Percentiles rank a stretch among this genome's conserved stretches.
These are phyloP conservation scores for Daldinia childiae DNA, from an alignment of 495 filamentous ascomycete genomes.

Conservation along the genomic window DNA sequence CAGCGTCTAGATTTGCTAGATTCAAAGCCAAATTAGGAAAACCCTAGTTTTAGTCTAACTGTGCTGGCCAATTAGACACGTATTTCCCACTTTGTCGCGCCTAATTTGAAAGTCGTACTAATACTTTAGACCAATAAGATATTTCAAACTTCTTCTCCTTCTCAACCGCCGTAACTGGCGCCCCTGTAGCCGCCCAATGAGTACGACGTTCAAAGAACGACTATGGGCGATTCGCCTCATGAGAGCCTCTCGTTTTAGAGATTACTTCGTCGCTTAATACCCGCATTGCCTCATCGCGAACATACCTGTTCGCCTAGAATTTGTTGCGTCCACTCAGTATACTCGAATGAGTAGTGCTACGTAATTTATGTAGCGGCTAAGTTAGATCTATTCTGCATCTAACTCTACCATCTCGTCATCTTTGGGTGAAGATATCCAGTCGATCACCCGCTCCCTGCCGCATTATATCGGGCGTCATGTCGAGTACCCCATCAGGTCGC, in stretches of 20 bases:
- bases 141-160: constrained; percentile 7
- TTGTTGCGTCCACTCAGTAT: constrained; percentile 18
- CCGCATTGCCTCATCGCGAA: constrained; percentile 37
- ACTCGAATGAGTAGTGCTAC: constrained; percentile 1
- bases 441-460: constrained; percentile 27
- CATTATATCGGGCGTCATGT: constrained; percentile 28
- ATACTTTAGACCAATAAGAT: constrained; percentile 30
- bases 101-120: constrained; percentile 37
- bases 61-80: constrained; percentile 36
- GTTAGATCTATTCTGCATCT: constrained; percentile 28
- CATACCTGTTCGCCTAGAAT: neutral
- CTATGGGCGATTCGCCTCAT: constrained; percentile 43
- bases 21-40: constrained; percentile 39
- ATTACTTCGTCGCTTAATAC: constrained; percentile 20
- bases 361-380: constrained; percentile 15
- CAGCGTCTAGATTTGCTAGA: constrained; percentile 32
- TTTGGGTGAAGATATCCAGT: constrained; percentile 40
- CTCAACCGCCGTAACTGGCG: constrained; percentile 42
- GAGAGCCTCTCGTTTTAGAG: constrained; percentile 44
- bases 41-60: neutral
- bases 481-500: constrained; percentile 21
- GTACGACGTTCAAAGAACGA: constrained; percentile 9
- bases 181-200: constrained; percentile 39
- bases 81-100: constrained; percentile 32
- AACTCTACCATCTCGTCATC: constrained; percentile 22